phyloP scores from a whole-genome alignment of 2,329 filamentous ascomycete species.

The Penicillium sp. region DNA sequence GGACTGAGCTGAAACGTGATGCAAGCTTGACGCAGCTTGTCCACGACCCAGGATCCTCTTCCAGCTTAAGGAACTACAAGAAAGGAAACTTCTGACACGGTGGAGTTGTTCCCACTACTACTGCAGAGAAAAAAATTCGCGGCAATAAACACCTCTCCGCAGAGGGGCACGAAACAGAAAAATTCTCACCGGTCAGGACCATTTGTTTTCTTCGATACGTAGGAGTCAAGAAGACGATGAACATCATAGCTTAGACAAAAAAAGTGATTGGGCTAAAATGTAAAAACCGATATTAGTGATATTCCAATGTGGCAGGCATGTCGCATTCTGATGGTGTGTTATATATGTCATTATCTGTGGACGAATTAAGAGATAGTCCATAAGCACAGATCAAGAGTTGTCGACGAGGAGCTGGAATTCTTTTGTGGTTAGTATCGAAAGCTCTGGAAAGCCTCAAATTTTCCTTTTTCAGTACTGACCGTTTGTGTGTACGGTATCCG shows the following conservation, averaged over 20 bases:
- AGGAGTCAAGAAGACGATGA: background rate
- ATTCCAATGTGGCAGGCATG: background rate
- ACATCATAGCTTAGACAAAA: background rate
- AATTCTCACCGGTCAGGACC: slow-evolving; percentile 19
- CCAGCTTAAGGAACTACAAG: slow-evolving; percentile 19
- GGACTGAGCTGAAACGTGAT: background rate
- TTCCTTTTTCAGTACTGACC: background rate
- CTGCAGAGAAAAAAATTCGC: slow-evolving; percentile 20
- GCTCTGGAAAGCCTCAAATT: background rate
- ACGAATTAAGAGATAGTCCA: background rate
- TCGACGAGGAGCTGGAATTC: background rate
- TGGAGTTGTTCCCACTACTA: slow-evolving; percentile 18
- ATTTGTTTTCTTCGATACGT: slow-evolving; percentile 5
- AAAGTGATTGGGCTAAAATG: background rate
- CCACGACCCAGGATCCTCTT: slow-evolving; percentile 19
- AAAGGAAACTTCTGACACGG: slow-evolving; percentile 14
- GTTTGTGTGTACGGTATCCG: slow-evolving; percentile 21
- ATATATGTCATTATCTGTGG: background rate
- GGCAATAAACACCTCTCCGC: slow-evolving; percentile 18
- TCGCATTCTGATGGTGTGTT: background rate
- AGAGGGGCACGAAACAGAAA: slow-evolving; percentile 20
- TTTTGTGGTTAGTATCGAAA: background rate
- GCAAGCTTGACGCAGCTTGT: slow-evolving; percentile 21
- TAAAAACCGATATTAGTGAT: background rate
- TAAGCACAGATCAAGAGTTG: background rate